These are phyloP conservation scores for Talaromyces sp. DNA, from an alignment of 2,329 filamentous ascomycete genomes.

Conservation along the genomic window DNA sequence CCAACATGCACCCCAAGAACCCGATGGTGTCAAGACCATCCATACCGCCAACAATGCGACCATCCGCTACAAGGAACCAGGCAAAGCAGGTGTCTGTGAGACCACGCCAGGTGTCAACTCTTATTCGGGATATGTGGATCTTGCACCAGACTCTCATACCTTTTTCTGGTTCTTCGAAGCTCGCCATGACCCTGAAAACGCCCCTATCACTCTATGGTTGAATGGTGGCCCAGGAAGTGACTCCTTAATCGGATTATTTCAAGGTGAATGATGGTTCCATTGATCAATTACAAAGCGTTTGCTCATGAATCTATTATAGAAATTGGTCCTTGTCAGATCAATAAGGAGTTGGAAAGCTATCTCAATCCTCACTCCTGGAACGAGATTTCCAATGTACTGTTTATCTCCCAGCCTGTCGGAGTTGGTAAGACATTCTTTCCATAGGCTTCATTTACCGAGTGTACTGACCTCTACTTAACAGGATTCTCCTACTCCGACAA, in stretches of 20 bases:
- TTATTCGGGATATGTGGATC: slow-evolving; percentile 59
- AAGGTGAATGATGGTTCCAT: too few relatives aligned
- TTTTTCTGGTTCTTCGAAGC: slow-evolving; percentile 62
- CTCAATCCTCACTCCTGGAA: slow-evolving; percentile 64
- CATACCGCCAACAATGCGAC: slow-evolving; percentile 49
- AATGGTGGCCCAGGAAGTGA: slow-evolving; percentile 49
- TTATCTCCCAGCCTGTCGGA: slow-evolving; percentile 63
- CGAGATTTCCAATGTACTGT: slow-evolving; percentile 62
- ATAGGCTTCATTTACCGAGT: not conserved
- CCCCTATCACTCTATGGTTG: slow-evolving; percentile 47
- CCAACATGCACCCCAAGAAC: slow-evolving; percentile 42
- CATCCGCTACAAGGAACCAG: slow-evolving; percentile 62
- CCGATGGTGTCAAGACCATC: slow-evolving; percentile 42
- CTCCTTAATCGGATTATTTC: slow-evolving; percentile 46
- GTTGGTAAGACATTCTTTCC: slow-evolving; percentile 47
- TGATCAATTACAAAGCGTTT: too few relatives aligned
- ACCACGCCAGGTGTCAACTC: slow-evolving; percentile 59
- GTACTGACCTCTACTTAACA: slow-evolving; percentile 8
- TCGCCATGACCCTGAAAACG: slow-evolving; percentile 52
- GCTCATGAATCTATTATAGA: too few relatives aligned
- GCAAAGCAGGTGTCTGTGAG: slow-evolving; percentile 55
- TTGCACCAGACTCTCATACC: slow-evolving; percentile 55
- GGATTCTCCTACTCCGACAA: slow-evolving; percentile 40
- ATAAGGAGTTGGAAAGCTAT: slow-evolving; percentile 46
- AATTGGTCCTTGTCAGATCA: slow-evolving; percentile 48